A percentile compares a stretch with the other conserved stretches of the same genome.
Evolutionary conservation across 805 yeast genomes (phyloP).

Genomic region (Candida lessepsii): DNA sequence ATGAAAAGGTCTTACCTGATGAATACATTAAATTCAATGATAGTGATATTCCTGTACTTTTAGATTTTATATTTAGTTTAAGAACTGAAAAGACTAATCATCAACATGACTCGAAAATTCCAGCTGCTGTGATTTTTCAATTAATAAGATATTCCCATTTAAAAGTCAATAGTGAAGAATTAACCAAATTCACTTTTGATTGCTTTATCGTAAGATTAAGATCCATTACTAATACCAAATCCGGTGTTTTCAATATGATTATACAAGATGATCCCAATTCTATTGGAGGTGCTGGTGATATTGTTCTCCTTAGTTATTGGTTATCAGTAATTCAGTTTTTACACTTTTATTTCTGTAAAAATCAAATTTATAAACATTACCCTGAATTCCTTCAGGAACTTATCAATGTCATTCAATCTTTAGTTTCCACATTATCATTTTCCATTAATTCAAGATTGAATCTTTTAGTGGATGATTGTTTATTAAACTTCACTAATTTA

Average conservation of each 20-base stretch:
- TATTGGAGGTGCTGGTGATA: constrained; percentile 51
- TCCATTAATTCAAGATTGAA: constrained; percentile 63
- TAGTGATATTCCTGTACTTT: constrained; percentile 48
- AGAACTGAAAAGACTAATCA: constrained; percentile 36
- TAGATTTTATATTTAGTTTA: constrained; percentile 47
- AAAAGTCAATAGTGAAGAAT: constrained; percentile 51
- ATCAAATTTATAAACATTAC: constrained; percentile 51
- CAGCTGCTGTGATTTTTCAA: constrained; percentile 71
- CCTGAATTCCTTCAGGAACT: constrained; percentile 63
- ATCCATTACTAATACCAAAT: constrained; percentile 55
- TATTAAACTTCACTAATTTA: constrained; percentile 74
- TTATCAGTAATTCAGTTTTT: constrained; percentile 74
- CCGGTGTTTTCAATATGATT: constrained; percentile 54
- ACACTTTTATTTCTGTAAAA: constrained; percentile 73
- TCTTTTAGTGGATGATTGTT: constrained; percentile 58
- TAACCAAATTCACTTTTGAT: constrained; percentile 59
- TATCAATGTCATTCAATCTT: constrained; percentile 57
- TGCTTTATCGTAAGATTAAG: constrained; percentile 62
- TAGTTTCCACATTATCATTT: constrained; percentile 63
- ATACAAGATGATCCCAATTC: constrained; percentile 25
- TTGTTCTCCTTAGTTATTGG: constrained; percentile 82
- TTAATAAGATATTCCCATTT: constrained; percentile 66
- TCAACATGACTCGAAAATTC: constrained; percentile 52
- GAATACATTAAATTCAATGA: constrained; percentile 65
- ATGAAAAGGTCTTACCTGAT: constrained; percentile 51